Conservation (phyloP, 1,284 basidiomycete species). For the Xerocomus nothofagi region DNA sequence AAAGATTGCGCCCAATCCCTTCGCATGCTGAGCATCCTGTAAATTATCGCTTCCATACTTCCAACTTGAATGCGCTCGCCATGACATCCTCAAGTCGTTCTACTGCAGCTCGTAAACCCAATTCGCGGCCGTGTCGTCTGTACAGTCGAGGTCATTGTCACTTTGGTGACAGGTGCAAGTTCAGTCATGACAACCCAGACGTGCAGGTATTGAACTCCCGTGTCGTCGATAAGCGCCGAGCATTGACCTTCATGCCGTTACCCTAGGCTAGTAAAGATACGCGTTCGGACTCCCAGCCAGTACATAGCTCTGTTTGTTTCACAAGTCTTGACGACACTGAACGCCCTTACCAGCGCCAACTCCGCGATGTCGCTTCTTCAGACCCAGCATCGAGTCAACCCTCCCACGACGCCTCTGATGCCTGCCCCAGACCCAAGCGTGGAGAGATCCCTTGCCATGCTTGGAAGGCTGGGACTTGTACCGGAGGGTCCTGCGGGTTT, state of each 20-base stretch:
- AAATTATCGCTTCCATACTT: not conserved
- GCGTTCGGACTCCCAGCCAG: no score
- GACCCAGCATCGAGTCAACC: not conserved
- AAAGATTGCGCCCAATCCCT: constrained; percentile 55
- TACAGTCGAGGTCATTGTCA: constrained; percentile 26
- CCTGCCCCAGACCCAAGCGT: constrained; percentile 24
- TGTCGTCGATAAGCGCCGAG: not conserved
- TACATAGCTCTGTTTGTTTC: not conserved
- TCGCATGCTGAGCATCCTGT: not conserved
- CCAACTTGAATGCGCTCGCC: not conserved
- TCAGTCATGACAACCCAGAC: constrained; percentile 17
- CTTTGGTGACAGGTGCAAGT: constrained; percentile 27
- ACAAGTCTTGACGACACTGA: no score
- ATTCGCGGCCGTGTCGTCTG: constrained; percentile 22
- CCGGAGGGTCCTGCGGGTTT: constrained; percentile 29
- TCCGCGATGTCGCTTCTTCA: not conserved
- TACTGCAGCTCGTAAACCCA: constrained; percentile 1
- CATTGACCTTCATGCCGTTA: not conserved
- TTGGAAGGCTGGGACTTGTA: constrained; percentile 35
- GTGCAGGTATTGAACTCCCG: constrained; percentile 16
- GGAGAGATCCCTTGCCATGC: constrained; percentile 24
- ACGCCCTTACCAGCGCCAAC: not conserved
- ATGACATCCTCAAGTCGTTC: no score
- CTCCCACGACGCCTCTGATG: constrained; percentile 13
- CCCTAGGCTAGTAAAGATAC: constrained; percentile 4